phyloP scores from a whole-genome alignment of 257 asterid species.

The Rhazya stricta region DNA sequence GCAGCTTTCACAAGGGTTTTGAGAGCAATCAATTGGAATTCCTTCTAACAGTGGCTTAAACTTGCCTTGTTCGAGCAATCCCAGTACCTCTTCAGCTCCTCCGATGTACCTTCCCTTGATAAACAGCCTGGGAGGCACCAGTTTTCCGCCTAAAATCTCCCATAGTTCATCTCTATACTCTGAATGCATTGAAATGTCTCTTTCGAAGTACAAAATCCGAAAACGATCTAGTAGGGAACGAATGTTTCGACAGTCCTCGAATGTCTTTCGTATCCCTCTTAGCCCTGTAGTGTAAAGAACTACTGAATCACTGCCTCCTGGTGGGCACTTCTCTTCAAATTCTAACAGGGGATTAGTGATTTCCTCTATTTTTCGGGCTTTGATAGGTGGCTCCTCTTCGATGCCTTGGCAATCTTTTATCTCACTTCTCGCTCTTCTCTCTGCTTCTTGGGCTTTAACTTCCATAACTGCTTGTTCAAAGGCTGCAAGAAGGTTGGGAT shows the following conservation, averaged over 20 bases:
- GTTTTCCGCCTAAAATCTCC: slow-evolving; percentile 50
- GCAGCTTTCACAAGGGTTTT: slow-evolving; percentile 68
- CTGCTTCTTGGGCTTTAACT: slow-evolving; percentile 54
- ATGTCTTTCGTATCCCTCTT: slow-evolving; percentile 80
- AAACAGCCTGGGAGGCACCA: slow-evolving; percentile 71
- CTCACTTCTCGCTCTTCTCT: slow-evolving; percentile 34
- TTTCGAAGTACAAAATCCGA: slow-evolving; percentile 54
- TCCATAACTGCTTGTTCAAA: slow-evolving; percentile 66
- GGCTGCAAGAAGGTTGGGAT: slow-evolving; percentile 62
- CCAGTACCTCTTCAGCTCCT: slow-evolving; percentile 78
- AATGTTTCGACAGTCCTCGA: slow-evolving; percentile 69
- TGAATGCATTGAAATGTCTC: slow-evolving; percentile 86
- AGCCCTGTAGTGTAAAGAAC: slow-evolving; percentile 84
- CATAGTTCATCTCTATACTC: slow-evolving; percentile 77
- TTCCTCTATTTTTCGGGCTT: slow-evolving; percentile 44
- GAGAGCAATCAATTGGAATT: slow-evolving; percentile 39
- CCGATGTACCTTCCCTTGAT: slow-evolving; percentile 89
- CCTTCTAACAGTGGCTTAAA: slow-evolving; percentile 74
- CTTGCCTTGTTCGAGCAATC: slow-evolving; percentile 75
- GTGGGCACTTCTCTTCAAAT: slow-evolving; percentile 69
- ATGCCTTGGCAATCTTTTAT: slow-evolving; percentile 19
- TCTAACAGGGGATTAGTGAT: slow-evolving; percentile 33
- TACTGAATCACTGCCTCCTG: slow-evolving; percentile 62
- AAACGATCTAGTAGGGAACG: slow-evolving; percentile 58
- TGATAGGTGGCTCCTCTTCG: slow-evolving; percentile 47